Evolutionary conservation across 2,329 filamentous ascomycete species (phyloP), one percentile per base, ranked within the genome.

Genomic region (Claviceps humidiphila): DNA sequence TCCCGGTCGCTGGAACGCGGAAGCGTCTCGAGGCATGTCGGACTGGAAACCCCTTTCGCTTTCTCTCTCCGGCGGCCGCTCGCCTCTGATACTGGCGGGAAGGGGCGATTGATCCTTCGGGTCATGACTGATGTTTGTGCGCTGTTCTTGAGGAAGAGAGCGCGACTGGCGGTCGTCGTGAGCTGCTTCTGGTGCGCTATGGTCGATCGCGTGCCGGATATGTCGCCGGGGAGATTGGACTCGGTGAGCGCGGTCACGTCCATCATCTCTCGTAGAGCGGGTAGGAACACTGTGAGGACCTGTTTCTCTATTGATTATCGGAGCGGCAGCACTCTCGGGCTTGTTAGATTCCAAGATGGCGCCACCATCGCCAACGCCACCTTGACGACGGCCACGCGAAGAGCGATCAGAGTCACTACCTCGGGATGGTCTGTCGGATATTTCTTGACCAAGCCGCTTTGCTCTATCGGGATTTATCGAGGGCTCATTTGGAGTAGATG

Each of bases 381-480:
- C 60, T 14, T 58, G 56, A 51, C 63, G 58, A 49, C 65, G 67
- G 22, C 53, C 51, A 20, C 65, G 63, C 1, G 57, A 55, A 20
- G 58, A 46, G 11, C 63, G 61, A 38, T 69, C 68, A 17, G 60
- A 52, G 20, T 67, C 64, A 14, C 58, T 57, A 20, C 55, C 58
- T n/a, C 64, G 60, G 34, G 54, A 9, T n/a, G 57, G 38, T 30
- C 61, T 58, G 22, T 64, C 62, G 34, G 56, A 51, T 20, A 55
- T 56, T 26, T 70, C 66, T 54, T 70, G 58, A 1, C 68, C 68
- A 50, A 78, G 71, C 5, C 77, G 64, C 8, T 75, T 71, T 34
- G 76, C 75, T 53, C 78, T 71, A 50, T 78, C 75, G 1, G 78
- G 76, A 55, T 80, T 80, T 58, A 80, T 75, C 8, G 68, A 66